Evolutionary conservation across 371 early-diverging fungal species (phyloP), one percentile per base, ranked within the genome.

Genomic region (Lichtheimia corymbifera): DNA sequence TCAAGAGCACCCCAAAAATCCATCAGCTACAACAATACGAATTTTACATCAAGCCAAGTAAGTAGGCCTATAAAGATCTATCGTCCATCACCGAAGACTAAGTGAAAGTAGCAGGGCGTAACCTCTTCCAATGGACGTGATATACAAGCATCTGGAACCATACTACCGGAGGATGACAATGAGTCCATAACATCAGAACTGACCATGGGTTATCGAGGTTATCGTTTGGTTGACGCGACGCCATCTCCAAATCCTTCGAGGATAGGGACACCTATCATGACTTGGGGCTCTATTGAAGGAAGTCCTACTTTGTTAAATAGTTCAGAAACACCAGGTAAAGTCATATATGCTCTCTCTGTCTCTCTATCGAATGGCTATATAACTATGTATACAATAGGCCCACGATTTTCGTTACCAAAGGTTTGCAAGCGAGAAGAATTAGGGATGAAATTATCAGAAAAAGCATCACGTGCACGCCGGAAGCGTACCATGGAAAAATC

Each of bases 251-350:
- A 72, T 30, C 91, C 92, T 24, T 72, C 83, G 2, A 73, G 75
- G 27, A 51, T 74, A 45, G 73, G 71, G 0, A 68, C 76, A 15
- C 79, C 78, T 67, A 79, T 90, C 44, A 87, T 94, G 90, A 94
- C 94, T 2, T 94, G 94, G 94, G 91, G 90, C 50, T 70, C 80
- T 1, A 85, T 90, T 50, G 90, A 88, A 59, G 88, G 85, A 6
- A 88, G 87, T 5, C 90, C 90, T 9, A 53, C 87, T 42, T 62
- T 81, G 30, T 82, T 86, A 24, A 66, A 71, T 7, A 82, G 83
- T 17, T 65, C 76, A 25, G 66, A 74, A 15, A 77, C 83, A 22
- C 80, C 83, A 3, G 79, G 73, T 72, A 62, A 47, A 15, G 4
- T 55, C 0, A 35, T 35, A 11, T 11, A 6, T 9, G 2, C 4